Percentiles rank a stretch among this genome's conserved stretches.
Conservation (phyloP, 257 asterid species). For the Solanum chilense region DNA sequence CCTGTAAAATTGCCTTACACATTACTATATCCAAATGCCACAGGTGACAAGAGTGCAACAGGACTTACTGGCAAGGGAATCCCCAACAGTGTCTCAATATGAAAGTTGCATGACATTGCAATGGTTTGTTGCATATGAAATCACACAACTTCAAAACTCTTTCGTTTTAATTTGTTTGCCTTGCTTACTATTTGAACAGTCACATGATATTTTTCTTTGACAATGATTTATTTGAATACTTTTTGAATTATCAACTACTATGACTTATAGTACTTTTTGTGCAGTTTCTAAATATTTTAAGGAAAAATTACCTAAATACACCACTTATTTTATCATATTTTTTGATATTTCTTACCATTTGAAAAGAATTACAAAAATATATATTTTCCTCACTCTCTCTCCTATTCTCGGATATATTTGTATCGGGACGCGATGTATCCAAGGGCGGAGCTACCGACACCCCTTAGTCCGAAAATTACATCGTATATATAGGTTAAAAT, state of each 20-base stretch:
- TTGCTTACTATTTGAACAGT: background rate
- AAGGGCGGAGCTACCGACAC: too few species aligned
- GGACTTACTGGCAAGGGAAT: constrained; percentile 24
- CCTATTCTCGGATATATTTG: background rate
- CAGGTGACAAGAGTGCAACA: background rate
- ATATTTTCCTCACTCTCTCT: background rate
- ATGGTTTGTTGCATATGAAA: background rate
- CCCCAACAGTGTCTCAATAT: constrained; percentile 16
- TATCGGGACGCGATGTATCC: background rate
- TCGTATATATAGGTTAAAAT: too few species aligned
- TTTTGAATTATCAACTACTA: background rate
- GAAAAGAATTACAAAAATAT: background rate
- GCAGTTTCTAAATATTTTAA: background rate
- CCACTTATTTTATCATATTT: too few species aligned
- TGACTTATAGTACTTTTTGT: background rate
- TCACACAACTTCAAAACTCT: background rate
- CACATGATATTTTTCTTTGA: background rate
- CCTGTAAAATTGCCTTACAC: constrained; percentile 17
- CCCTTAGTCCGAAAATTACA: too few species aligned
- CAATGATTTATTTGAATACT: background rate
- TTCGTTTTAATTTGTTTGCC: background rate
- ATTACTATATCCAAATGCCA: constrained; percentile 13
- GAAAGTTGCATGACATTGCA: background rate
- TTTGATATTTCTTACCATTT: background rate
- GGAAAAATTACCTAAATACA: too few species aligned